Evolutionary conservation across 257 asterid genomes (phyloP).

Genomic region (Jasminum sambac): DNA sequence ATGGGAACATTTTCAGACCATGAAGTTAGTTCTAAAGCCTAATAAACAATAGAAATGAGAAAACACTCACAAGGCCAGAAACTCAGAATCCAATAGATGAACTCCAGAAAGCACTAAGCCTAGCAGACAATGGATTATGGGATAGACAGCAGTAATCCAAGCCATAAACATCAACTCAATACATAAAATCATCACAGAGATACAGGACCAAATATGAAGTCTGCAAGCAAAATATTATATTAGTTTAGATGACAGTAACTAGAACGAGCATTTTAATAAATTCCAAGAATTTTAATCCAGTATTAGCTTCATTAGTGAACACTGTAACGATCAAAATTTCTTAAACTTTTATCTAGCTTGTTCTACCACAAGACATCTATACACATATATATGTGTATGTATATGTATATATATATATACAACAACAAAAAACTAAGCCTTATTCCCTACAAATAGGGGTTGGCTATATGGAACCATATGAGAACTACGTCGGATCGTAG

Average conservation of each 20-base stretch:
- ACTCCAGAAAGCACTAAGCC: neutral
- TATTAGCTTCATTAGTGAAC: neutral
- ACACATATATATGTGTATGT: too few relatives aligned
- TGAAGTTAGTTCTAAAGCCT: neutral
- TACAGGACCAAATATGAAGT: neutral
- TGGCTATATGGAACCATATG: too few relatives aligned
- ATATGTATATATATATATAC: too few relatives aligned
- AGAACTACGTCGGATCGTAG: too few relatives aligned
- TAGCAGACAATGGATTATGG: neutral
- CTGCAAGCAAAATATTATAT: neutral
- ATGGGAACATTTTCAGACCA: neutral
- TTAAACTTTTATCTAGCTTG: neutral
- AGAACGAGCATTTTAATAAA: neutral
- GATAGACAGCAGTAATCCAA: neutral
- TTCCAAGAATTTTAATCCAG: neutral
- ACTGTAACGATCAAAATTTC: neutral
- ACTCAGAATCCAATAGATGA: neutral
- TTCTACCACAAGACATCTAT: neutral
- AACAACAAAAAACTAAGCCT: too few relatives aligned
- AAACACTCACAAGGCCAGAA: neutral
- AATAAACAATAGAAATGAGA: neutral
- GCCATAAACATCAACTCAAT: neutral
- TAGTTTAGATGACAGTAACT: neutral
- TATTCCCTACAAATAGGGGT: too few relatives aligned
- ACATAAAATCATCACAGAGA: neutral